Evolutionary conservation across 139 green algal genomes (phyloP).

Genomic region (Chlorella sorokiniana): DNA sequence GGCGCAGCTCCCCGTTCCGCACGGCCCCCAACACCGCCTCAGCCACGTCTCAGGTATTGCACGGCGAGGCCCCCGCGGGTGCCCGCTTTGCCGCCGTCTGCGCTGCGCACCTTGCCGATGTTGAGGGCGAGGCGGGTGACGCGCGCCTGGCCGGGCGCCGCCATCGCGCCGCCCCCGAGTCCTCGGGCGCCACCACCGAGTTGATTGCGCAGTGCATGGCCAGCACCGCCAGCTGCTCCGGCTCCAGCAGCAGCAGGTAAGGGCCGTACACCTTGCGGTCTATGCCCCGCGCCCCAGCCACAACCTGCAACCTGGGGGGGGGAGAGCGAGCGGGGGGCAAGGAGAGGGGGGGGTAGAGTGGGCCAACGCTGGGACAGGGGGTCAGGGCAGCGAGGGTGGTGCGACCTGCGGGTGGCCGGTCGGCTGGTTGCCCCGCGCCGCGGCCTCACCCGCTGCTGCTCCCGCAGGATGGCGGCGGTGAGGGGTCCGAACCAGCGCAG

Average conservation of each 20-base stretch:
- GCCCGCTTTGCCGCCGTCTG: not conserved
- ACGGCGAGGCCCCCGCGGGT: too few species aligned
- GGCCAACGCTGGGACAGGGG: too few species aligned
- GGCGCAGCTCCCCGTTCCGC: too few species aligned
- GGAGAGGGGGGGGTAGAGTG: not conserved
- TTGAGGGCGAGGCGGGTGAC: conserved; percentile 33
- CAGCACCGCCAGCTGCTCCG: conserved; percentile 64
- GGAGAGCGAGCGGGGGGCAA: not conserved
- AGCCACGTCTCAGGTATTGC: too few species aligned
- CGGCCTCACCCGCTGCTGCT: conserved; percentile 49
- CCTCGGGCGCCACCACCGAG: conserved; percentile 9
- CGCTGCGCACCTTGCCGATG: conserved; percentile 39
- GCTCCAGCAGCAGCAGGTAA: conserved; percentile 60
- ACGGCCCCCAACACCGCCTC: too few species aligned
- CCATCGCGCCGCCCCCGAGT: conserved; percentile 2
- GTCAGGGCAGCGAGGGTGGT: not conserved
- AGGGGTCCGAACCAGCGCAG: conserved; percentile 55
- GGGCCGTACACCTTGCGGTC: conserved; percentile 64
- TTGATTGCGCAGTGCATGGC: conserved; percentile 58
- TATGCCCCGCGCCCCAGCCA: not conserved
- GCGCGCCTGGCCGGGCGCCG: conserved; percentile 27
- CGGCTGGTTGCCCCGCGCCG: too few species aligned
- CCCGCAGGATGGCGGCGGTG: conserved; percentile 44
- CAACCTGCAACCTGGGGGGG: conserved; percentile 31
- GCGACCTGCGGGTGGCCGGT: not conserved